A percentile compares a stretch with the other conserved stretches of the same genome.
phyloP scores from a whole-genome alignment of 2,329 filamentous ascomycete genomes.

The Apiospora pterosperma region DNA sequence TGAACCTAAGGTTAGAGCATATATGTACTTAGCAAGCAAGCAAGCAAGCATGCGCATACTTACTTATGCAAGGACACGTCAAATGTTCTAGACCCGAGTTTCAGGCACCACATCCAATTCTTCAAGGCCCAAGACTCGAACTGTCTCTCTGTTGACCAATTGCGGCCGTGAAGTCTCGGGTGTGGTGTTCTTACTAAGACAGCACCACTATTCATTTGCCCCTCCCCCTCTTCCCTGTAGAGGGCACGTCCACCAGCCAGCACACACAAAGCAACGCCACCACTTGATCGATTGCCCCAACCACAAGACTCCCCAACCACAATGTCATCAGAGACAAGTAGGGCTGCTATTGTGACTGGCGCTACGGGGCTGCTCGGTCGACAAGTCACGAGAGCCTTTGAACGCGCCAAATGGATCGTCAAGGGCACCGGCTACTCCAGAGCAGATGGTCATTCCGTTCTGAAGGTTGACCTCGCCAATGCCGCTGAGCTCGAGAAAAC shows the following conservation, averaged over 20 bases:
- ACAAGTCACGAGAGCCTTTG: conserved; percentile 71
- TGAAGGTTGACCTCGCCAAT: conserved; percentile 54
- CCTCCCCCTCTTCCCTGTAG: background rate
- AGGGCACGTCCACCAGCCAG: background rate
- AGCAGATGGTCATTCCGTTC: conserved; percentile 64
- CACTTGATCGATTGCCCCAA: background rate
- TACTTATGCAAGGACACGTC: background rate
- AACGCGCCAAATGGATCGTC: conserved; percentile 60
- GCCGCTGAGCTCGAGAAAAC: conserved; percentile 42
- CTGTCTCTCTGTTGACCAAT: background rate
- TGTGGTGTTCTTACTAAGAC: background rate
- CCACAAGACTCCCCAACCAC: background rate
- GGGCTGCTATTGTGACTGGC: conserved; percentile 63
- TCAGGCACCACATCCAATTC: background rate
- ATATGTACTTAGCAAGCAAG: no score
- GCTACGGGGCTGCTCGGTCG: conserved; percentile 82
- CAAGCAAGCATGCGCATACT: background rate
- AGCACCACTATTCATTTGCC: background rate
- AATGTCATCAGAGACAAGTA: background rate
- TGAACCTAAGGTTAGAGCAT: background rate
- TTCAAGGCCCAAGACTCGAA: no score
- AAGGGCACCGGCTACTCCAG: conserved; percentile 73
- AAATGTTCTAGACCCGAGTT: conserved; percentile 1
- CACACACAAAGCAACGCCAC: background rate
- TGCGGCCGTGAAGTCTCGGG: no score